Base-by-base conservation (phyloP, 1,284 basidiomycete genomes). In the Earliella scabrosa region DNA sequence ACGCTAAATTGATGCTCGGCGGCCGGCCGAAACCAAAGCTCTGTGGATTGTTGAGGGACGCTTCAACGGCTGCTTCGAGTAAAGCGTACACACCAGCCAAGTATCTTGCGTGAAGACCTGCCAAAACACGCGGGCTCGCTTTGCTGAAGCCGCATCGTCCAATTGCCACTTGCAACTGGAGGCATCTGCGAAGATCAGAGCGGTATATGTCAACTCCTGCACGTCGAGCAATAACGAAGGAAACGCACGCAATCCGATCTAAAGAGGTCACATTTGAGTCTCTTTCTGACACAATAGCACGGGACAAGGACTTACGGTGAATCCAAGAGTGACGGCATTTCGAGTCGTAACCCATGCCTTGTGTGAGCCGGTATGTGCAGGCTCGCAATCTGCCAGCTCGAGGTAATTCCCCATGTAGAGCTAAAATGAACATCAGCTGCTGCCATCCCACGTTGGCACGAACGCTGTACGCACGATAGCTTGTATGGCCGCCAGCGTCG, bases 191-290 rank as follows among this genome's bases (percentile, higher is more conserved):
- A 18, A 20, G 23, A 5, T 27, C 6, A 2, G 13, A 20, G 43
- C 18, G 49, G 26, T 10, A 14, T 34, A 3, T 7, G 36, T n/a
- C 21, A 18, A 18, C 6, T 38, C 36, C 20, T 38, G 9, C 18
- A 8, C 14, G 9, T 18, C 9, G n/a, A 4, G 36, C 18, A 39
- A 1, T 1, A 20, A 39, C 10, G 18, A 39, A 41, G 3, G 21
- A 23, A 14, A 43, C 82, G 56, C 67, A 89, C 87, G 86, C 38
- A 90, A 73, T 31, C 87, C 87, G 63, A 88, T 82, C 88, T 90
- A 63, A 39, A 29, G 2, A 14, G 5, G 32, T 24, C 7, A n/a
- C n/a, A n/a, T n/a, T n/a, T n/a, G n/a, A n/a, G n/a, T n/a, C n/a
- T n/a, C n/a, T n/a, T n/a, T n/a, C n/a, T n/a, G n/a, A n/a, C n/a